phyloP scores from a whole-genome alignment of 306 rosid genomes.

The Acacia melanoxylon region DNA sequence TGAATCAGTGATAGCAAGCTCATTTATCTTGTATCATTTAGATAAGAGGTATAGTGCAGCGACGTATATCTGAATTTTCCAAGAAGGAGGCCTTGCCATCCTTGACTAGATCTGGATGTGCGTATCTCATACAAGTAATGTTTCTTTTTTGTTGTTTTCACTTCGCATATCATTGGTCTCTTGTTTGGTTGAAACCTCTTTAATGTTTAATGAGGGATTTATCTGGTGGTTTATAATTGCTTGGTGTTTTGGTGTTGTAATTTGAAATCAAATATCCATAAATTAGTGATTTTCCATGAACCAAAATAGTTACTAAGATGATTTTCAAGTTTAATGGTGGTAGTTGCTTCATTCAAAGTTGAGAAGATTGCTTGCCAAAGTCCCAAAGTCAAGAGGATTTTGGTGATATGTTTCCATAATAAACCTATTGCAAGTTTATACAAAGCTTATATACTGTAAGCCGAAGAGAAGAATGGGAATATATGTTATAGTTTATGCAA shows the following conservation, averaged over 20 bases:
- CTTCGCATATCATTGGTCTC: not conserved
- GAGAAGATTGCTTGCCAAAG: not conserved
- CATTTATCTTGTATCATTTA: slow-evolving; percentile 42
- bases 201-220: not conserved
- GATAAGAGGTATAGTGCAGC: slow-evolving; percentile 88
- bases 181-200: not conserved
- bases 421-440: slow-evolving; percentile 1
- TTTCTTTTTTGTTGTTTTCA: slow-evolving; percentile 10
- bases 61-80: slow-evolving; percentile 85
- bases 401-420: not conserved
- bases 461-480: slow-evolving; percentile 12
- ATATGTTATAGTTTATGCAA: not conserved
- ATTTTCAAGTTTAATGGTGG: not conserved
- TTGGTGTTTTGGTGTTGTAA: not conserved
- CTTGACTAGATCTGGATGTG: slow-evolving; percentile 97
- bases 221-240: not conserved
- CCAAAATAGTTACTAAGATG: not conserved
- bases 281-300: not conserved
- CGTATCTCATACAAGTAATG: slow-evolving; percentile 89
- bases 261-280: not conserved
- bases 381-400: not conserved
- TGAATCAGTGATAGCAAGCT: slow-evolving; percentile 29
- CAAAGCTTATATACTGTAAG: slow-evolving; percentile 18
- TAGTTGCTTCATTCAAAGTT: slow-evolving; percentile 1
- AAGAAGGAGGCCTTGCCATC: slow-evolving; percentile 97